Percentiles rank a stretch among this genome's conserved stretches.
phyloP scores from a whole-genome alignment of 2,329 filamentous ascomycete species.

The Sporothrix variecibatus region DNA sequence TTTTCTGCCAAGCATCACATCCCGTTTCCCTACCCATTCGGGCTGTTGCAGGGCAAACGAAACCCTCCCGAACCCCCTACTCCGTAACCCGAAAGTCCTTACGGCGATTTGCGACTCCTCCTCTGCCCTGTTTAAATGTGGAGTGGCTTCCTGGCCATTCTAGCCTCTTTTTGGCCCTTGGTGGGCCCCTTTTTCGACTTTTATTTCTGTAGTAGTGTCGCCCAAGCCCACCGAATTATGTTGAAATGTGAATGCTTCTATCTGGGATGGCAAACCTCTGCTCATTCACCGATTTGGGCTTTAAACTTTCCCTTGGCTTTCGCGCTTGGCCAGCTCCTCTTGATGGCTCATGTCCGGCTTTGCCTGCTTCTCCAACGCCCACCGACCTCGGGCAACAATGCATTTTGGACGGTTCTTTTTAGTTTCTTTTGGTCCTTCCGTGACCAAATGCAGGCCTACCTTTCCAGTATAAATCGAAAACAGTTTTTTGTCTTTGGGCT shows the following conservation, averaged over 20 bases:
- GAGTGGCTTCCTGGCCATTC: neutral
- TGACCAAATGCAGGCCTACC: too few species aligned
- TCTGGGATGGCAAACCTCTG: neutral
- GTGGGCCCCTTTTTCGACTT: neutral
- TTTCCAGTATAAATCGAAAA: too few species aligned
- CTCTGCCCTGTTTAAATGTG: neutral
- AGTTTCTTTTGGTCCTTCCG: too few species aligned
- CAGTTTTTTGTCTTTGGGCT: neutral
- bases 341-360: neutral
- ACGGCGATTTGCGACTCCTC: neutral
- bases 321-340: too few species aligned
- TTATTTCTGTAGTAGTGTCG: neutral
- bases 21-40: neutral
- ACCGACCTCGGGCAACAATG: slow-evolving; percentile 15
- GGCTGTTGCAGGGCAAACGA: neutral
- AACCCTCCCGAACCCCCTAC: neutral
- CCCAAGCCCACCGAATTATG: neutral
- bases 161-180: neutral
- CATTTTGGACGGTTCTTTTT: too few species aligned
- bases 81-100: neutral
- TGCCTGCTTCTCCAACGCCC: neutral
- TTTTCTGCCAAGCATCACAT: neutral
- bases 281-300: neutral
- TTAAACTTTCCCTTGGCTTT: neutral
- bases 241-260: neutral